phyloP scores from a whole-genome alignment of 2,329 filamentous ascomycete genomes.

The Grosmannia huntii region DNA sequence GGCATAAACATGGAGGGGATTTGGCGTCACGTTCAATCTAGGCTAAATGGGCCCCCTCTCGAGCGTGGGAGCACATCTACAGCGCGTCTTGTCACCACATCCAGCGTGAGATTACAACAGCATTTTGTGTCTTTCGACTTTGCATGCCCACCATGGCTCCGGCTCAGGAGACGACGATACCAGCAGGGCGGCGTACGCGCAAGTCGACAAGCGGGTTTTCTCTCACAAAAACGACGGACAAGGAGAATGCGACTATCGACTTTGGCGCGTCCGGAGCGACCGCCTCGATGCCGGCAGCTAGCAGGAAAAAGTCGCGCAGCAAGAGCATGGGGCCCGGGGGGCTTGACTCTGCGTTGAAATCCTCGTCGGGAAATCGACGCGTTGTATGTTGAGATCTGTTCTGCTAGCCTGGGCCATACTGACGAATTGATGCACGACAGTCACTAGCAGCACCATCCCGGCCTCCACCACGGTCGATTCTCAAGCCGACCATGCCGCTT shows the following conservation, averaged over 20 bases:
- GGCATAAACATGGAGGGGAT: slow-evolving; percentile 9
- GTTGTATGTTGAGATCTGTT: slow-evolving; percentile 44
- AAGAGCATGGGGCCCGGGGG: slow-evolving; percentile 94
- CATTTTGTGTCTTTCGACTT: background rate
- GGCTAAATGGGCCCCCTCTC: background rate
- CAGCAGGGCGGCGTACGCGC: slow-evolving; percentile 45
- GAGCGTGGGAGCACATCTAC: background rate
- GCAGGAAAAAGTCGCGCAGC: slow-evolving; percentile 65
- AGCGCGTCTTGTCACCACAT: background rate
- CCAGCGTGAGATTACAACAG: too few species aligned
- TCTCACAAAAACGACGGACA: slow-evolving; percentile 46
- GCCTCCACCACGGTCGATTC: slow-evolving; percentile 52
- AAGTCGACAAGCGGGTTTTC: slow-evolving; percentile 57
- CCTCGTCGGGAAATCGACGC: slow-evolving; percentile 62
- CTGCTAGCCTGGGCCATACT: slow-evolving; percentile 13
- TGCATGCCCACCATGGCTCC: slow-evolving; percentile 23
- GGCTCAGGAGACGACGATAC: slow-evolving; percentile 34
- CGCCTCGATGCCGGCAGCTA: slow-evolving; percentile 32
- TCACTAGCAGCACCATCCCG: slow-evolving; percentile 40
- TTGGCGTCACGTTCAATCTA: background rate
- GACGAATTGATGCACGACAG: slow-evolving; percentile 19
- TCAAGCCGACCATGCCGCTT: slow-evolving; percentile 66
- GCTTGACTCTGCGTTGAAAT: slow-evolving; percentile 62
- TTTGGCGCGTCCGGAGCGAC: slow-evolving; percentile 24
- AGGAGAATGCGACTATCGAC: slow-evolving; percentile 67